Base-by-base conservation (phyloP, 306 rosid species). In the Purshia tridentata region DNA sequence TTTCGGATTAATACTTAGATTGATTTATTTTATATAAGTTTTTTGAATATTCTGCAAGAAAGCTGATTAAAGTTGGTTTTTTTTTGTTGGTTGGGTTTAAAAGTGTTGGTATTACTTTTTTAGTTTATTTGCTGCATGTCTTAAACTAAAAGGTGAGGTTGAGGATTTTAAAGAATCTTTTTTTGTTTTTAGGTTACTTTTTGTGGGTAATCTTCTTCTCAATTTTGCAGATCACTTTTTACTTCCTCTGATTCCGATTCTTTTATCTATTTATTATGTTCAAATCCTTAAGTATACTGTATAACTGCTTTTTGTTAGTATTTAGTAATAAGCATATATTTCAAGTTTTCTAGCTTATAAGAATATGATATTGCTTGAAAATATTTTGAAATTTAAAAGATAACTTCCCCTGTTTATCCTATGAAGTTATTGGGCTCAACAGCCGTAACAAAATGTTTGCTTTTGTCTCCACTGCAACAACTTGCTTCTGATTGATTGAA, bases 241-340 rank as follows among this genome's bases (percentile, higher is more conserved):
- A 14, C 14, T 75, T 19, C 55, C 16, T 48, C 63, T 63, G 71
- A 45, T 79, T 67, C 64, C 29, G 82, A 82, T 75, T 86, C 81
- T 78, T 47, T 66, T 67, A 72, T 53, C 54, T 35, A 46, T 6
- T 15, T 22, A 6, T 18, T 45, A 20, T 64, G 60, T 64, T 63
- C 40, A 66, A 63, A 18, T 22, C 18, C 5, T 50, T 22, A 8
- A 23, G 22, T n/a, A n/a, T n/a, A n/a, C n/a, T n/a, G n/a, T 23
- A 9, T 40, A 51, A 35, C 13, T 73, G 19, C 45, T 50, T 12
- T 48, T 14, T 29, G 47, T 68, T 29, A 18, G 2, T 16, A 16
- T 4, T 3, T 8, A 16, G 2, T 1, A 45, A 45, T 45, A 20
- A 65, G 15, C 72, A 37, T 37, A 29, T 1, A 6, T 18, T 53